Base-by-base conservation (phyloP, 306 rosid species). In the Ormosia emarginata region DNA sequence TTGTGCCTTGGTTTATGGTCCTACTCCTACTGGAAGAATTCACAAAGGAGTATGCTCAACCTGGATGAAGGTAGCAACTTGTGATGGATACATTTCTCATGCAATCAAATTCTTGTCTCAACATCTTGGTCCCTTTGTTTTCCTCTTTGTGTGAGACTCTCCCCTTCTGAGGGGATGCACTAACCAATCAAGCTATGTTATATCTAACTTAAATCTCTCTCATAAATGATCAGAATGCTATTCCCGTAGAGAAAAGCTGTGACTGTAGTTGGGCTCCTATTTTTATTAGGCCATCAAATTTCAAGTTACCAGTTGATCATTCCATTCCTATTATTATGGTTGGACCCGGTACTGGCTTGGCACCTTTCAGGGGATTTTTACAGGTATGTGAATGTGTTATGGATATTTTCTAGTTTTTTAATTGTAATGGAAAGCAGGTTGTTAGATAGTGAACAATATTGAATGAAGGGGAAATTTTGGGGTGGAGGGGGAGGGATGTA, bases 331-430 rank as follows among this genome's bases (percentile, higher is more conserved):
- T 93, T 79, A 82, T 96, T 74, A 91, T 96, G 99, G 77, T 96
- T 85, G 99, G 99, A 46, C 99, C 99, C 83, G 99, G 99, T 79
- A 96, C 99, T 5, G 99, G 99, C 69, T 87, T 96, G 55, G 99
- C 99, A 47, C 99, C 99, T 84, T 96, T 96, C 90, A 86, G 99
- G 84, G 99, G 99, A 55, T 96, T 96, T 87, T 81, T 96, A 43
- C 99, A 96, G 98, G 99, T 95, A 41, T 43, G 82, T 74, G 63
- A 79, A 57, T 78, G n/a, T 70, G 47, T 81, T 39, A 52, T 69
- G 33, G 63, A 78, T 80, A 67, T 24, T 76, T 6, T 10, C 33
- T 57, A 41, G 47, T 75, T 65, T 41, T 68, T 56, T 44, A 59
- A 12, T 74, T 85, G 70, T 79, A 18, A 49, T 69, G 41, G 17